These are phyloP conservation scores for Aristolochia fimbriata DNA, from an alignment of 164 flowering plant genomes.

Conservation along the genomic window DNA sequence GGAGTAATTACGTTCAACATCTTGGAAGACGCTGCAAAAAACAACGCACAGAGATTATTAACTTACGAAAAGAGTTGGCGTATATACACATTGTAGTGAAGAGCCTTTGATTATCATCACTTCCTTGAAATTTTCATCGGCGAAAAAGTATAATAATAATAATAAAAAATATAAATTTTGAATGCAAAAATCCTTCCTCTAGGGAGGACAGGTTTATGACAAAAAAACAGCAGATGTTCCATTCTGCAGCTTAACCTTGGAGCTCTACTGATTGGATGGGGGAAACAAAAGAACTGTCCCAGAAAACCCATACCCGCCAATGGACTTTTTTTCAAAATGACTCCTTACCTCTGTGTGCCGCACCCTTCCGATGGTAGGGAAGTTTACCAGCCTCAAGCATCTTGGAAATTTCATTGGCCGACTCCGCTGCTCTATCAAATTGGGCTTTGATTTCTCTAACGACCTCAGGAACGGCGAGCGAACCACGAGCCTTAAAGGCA, in stretches of 20 bases:
- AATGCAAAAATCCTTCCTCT: not conserved
- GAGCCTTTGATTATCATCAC: too few species aligned
- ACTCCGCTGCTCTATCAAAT: conserved; percentile 67
- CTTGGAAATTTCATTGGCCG: conserved; percentile 62
- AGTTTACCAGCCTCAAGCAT: conserved; percentile 81
- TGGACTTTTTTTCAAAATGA: too few species aligned
- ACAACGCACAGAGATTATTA: not conserved
- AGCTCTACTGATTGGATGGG: not conserved
- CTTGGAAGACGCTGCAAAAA: conserved; percentile 57
- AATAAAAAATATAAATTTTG: not conserved
- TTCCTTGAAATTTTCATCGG: too few species aligned
- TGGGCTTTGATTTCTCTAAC: conserved; percentile 56
- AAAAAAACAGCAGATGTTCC: not conserved
- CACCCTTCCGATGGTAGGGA: conserved; percentile 52
- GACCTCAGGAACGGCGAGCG: conserved; percentile 35
- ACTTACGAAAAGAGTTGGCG: not conserved
- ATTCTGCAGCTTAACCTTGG: not conserved
- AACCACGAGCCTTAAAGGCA: conserved; percentile 25
- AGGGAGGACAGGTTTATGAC: not conserved
- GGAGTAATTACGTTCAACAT: conserved; percentile 69
- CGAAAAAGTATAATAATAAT: too few species aligned
- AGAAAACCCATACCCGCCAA: too few species aligned
- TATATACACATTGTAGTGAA: not conserved
- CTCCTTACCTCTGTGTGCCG: conserved; percentile 41
- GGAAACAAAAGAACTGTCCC: too few species aligned